Base-by-base conservation (phyloP, 768 basidiomycete species). In the Tricholomella constricta region DNA sequence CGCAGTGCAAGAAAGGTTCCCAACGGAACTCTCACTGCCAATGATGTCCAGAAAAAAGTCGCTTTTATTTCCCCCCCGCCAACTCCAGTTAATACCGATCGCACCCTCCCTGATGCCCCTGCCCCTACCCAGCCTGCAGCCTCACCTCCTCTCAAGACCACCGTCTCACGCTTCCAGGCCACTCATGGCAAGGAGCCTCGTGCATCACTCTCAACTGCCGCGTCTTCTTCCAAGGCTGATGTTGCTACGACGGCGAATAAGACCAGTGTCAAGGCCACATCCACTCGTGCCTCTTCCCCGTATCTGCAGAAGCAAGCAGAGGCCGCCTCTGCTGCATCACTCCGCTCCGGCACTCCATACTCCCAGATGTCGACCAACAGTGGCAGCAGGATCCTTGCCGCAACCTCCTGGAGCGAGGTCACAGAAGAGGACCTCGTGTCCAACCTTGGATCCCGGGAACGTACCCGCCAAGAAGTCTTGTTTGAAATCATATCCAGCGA, bases 401-500 rank as follows among this genome's bases (percentile, higher is more conserved):
- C 86, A 1, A 72, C 82, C 56, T 91, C 89, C 17, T 98, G 95
- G 95, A 95, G 92, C 64, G 91, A 96, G 67, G 89, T 88, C 57
- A 92, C 94, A 9, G 94, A 95, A 67, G 93, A 91, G 51, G 95
- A 98, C 69, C 83, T 98, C 37, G 91, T 98, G 17, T 86, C 87
- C 40, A 93, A 98, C 65, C 77, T 98, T 31, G 92, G 94, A n/a
- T 86, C 92, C 40, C 84, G 92, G 55, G 95, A 98, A 68, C 84
- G 95, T 52, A 97, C 95, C 34, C 83, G 95, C 47, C 95, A 98
- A 70, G 95, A 98, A 73, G 95, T 98, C 6, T 71, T 98, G 23
- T 97, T 93, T 77, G 95, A 98, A 75, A 98, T 98, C 59, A 94
- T 98, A 44, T 88, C 90, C 26, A 94, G 91, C 60, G 95, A 98